phyloP scores from a whole-genome alignment of 2,329 filamentous ascomycete genomes.

The Arthrobotrys sinensis region DNA sequence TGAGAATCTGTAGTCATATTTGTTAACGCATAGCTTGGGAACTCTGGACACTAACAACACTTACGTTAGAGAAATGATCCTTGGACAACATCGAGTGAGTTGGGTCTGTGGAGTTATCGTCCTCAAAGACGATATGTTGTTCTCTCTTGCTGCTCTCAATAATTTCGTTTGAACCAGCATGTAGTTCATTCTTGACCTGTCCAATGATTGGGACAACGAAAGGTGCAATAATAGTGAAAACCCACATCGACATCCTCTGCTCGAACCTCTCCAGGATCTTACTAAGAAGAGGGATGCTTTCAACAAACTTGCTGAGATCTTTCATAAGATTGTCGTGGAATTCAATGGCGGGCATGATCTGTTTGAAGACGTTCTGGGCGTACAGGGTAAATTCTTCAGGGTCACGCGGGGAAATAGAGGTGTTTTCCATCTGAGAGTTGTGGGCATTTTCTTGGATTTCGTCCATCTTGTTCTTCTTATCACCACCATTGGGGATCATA shows the following conservation, averaged over 20 bases:
- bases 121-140: conserved; percentile 86
- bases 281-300: conserved; percentile 87
- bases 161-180: conserved; percentile 87
- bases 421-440: conserved; percentile 80
- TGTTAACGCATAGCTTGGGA: not conserved
- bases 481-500: conserved; percentile 84
- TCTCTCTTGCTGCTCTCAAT: conserved; percentile 83
- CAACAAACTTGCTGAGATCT: conserved; percentile 81
- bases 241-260: conserved; percentile 88
- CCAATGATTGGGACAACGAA: conserved; percentile 87
- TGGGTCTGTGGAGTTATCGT: conserved; percentile 82
- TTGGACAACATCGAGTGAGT: conserved; percentile 97
- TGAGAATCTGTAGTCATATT: conserved; percentile 74
- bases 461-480: conserved; percentile 79
- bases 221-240: conserved; percentile 91
- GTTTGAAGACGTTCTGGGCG: conserved; percentile 79
- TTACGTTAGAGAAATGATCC: conserved; percentile 90
- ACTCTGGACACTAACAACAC: conserved; percentile 60
- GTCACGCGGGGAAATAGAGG: conserved; percentile 81
- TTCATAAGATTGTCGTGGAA: conserved; percentile 93
- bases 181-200: conserved; percentile 88
- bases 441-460: conserved; percentile 74
- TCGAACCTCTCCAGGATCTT: conserved; percentile 88
- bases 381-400: conserved; percentile 89
- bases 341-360: conserved; percentile 90